Base-by-base conservation (phyloP, 495 filamentous ascomycete genomes). In the Aspergillus haitiensis region DNA sequence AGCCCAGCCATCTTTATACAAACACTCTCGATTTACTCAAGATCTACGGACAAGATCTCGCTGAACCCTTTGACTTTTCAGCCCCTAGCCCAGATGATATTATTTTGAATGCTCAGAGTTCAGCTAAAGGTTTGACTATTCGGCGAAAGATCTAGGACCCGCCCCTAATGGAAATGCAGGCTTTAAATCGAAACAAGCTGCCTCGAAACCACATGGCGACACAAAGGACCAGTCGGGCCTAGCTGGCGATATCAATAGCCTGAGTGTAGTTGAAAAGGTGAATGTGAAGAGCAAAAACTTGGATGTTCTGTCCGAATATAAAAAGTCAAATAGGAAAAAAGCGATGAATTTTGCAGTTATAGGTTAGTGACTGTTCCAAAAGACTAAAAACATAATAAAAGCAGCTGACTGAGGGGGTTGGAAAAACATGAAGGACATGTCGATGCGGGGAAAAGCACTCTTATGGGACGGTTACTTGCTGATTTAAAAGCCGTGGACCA, bases 301-400 rank as follows among this genome's bases (percentile, higher is more conserved):
- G 15, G 83, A 98, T 69, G 92, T 98, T 6, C 64, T 93, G 10
- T 83, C 85, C 45, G 93, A 93, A 63, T 94, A 89, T 66, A 82
- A 87, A 65, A 92, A 88, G 58, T 79, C 82, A 21, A 86, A 84
- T 40, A 78, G 78, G 61, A 98, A 97, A 73, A 88, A 88, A 56
- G 84, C 83, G 37, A 92, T 91, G 49, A 97, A 91, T 66, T 98
- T 98, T 76, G 93, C 97, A 11, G 94, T 98, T 6, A 93, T 98
- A 66, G 93, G 90, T 92, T 71, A 62, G 82, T 73, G 12, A 27
- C 21, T 27, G 21, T 27, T 1, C 21, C 3, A 27, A 27, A 27
- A 3, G 21, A 27, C 21, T 27, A 27, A 27, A 27, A 27, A 27
- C 21, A 1, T 27, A 27, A 27, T 27, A 27, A 27, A 27, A 27